A percentile compares a stretch with the other conserved stretches of the same genome.
Conservation (phyloP, 2,329 filamentous ascomycete genomes). For the Exophiala aquamarina region DNA sequence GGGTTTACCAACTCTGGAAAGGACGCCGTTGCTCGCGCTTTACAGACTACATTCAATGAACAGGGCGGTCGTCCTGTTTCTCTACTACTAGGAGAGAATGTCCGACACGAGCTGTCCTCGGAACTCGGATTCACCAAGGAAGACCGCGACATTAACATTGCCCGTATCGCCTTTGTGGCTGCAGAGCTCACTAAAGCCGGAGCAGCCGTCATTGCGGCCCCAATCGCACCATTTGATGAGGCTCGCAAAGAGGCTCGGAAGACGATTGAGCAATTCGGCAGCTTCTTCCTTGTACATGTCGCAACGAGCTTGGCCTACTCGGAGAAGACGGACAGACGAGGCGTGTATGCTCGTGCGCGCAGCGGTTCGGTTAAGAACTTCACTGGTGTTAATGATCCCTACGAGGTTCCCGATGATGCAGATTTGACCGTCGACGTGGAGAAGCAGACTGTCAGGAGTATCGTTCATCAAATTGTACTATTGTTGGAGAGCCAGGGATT, state of each 20-base stretch:
- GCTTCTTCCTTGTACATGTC: conserved; percentile 94
- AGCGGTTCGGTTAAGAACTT: conserved; percentile 94
- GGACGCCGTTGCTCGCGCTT: conserved; percentile 89
- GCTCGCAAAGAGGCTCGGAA: conserved; percentile 77
- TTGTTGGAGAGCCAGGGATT: conserved; percentile 86
- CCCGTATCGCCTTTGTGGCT: conserved; percentile 93
- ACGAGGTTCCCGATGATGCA: conserved; percentile 78
- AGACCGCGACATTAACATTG: conserved; percentile 93
- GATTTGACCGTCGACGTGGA: conserved; percentile 81
- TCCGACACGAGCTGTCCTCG: conserved; percentile 86
- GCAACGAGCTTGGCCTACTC: conserved; percentile 88
- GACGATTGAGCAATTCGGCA: conserved; percentile 81
- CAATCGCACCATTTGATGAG: conserved; percentile 88
- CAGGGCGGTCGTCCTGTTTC: conserved; percentile 94
- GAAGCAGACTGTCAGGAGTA: conserved; percentile 85
- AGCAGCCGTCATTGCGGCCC: conserved; percentile 91
- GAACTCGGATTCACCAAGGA: conserved; percentile 93
- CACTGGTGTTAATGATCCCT: conserved; percentile 96
- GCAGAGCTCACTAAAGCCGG: conserved; percentile 91
- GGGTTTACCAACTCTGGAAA: conserved; percentile 97
- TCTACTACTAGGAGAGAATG: conserved; percentile 91
- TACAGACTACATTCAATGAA: conserved; percentile 97
- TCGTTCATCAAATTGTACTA: conserved; percentile 95
- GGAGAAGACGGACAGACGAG: conserved; percentile 92
- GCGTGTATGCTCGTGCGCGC: conserved; percentile 82